Percentiles rank a stretch among this genome's conserved stretches.
Conservation (phyloP, 176 grass and related monocot species). For the Musa itinerans region DNA sequence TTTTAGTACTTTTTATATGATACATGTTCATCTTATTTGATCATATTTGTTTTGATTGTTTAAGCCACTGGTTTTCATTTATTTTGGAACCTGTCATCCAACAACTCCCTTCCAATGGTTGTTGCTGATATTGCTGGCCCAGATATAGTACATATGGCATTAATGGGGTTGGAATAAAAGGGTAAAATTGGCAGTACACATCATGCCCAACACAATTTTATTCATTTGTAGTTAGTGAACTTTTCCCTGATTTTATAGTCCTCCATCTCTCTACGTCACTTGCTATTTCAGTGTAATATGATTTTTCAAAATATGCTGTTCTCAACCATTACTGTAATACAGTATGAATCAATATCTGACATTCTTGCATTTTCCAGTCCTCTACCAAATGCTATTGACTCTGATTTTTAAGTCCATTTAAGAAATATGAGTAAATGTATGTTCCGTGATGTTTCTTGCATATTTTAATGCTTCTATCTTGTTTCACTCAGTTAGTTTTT, state of each 20-base stretch:
- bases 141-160: background rate
- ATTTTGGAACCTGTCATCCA: background rate
- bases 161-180: background rate
- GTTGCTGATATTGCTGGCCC: background rate
- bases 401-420: background rate
- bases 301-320: background rate
- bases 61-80: background rate
- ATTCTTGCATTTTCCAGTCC: background rate
- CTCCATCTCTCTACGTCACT: background rate
- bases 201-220: background rate
- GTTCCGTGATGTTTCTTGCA: background rate
- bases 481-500: background rate
- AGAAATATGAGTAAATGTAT: background rate
- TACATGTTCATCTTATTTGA: background rate
- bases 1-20: background rate
- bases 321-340: background rate
- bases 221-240: background rate
- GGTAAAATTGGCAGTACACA: background rate
- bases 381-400: background rate
- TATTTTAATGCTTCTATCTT: background rate
- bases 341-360: background rate
- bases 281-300: background rate
- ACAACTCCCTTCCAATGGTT: background rate
- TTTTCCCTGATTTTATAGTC: background rate
- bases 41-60: background rate